phyloP scores from a whole-genome alignment of 1,284 basidiomycete genomes.

The Cutaneotrichosporon cyanovorans region DNA sequence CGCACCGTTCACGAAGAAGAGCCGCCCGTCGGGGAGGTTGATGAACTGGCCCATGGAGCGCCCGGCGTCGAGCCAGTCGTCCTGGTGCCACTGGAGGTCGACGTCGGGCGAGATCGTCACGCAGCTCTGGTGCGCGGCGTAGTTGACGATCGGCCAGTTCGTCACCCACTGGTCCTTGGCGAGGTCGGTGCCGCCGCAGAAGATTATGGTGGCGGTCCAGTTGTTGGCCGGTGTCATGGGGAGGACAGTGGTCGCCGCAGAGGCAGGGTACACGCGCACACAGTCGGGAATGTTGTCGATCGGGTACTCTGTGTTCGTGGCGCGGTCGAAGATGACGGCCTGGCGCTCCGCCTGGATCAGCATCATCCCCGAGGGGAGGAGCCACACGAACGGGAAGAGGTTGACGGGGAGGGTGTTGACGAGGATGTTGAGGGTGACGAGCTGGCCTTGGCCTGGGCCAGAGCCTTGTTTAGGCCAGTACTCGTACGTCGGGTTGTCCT shows the following conservation, averaged over 20 bases:
- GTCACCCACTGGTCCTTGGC: conserved; percentile 33
- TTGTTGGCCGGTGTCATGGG: conserved; percentile 76
- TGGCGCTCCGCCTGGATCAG: conserved; percentile 71
- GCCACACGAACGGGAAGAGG: conserved; percentile 76
- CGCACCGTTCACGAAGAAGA: conserved; percentile 62
- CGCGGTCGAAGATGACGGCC: conserved; percentile 60
- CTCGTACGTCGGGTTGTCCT: conserved; percentile 73
- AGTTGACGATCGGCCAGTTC: conserved; percentile 43
- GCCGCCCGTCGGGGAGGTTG: conserved; percentile 40
- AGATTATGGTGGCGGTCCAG: conserved; percentile 73
- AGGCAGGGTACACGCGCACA: conserved; percentile 83
- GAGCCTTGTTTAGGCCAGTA: conserved; percentile 61
- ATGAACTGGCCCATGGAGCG: conserved; percentile 74
- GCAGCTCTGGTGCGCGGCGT: conserved; percentile 45
- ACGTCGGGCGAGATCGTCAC: conserved; percentile 62
- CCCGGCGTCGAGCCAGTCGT: conserved; percentile 63
- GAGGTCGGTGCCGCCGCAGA: conserved; percentile 75
- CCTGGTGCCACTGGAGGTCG: conserved; percentile 54
- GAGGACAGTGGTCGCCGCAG: conserved; percentile 80
- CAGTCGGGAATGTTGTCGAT: conserved; percentile 52
- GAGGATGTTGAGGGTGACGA: no score
- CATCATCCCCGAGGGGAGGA: conserved; percentile 62
- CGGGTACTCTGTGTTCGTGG: conserved; percentile 43
- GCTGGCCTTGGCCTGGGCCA: conserved; percentile 59
- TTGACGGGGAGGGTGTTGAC: conserved; percentile 78